These are phyloP conservation scores for Aciculoconidium aculeatum DNA, from an alignment of 805 yeast species.

Conservation along the genomic window DNA sequence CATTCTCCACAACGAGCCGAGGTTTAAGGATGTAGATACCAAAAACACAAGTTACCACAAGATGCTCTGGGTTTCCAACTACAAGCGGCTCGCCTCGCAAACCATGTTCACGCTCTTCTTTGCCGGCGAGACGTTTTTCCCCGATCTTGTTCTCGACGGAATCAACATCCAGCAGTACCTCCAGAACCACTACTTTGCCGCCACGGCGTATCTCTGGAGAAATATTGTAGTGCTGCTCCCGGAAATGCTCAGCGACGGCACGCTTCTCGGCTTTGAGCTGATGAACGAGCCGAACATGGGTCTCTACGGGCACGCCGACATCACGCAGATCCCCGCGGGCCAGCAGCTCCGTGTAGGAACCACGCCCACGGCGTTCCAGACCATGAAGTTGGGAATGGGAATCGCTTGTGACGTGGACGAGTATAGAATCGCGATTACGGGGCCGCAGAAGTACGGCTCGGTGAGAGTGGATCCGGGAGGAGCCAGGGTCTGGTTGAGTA, in stretches of 20 bases:
- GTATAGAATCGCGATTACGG: constrained; percentile 67
- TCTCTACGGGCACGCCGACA: constrained; percentile 54
- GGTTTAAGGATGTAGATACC: constrained; percentile 28
- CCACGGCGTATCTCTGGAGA: constrained; percentile 40
- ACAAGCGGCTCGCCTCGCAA: constrained; percentile 64
- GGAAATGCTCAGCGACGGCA: constrained; percentile 34
- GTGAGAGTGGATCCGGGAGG: constrained; percentile 62
- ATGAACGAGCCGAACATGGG: constrained; percentile 86
- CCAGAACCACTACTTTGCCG: constrained; percentile 54
- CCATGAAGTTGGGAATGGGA: constrained; percentile 77
- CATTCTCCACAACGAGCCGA: constrained; percentile 53
- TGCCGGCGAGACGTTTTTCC: constrained; percentile 72
- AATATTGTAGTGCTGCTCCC: constrained; percentile 21
- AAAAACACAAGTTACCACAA: constrained; percentile 68
- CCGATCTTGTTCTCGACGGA: constrained; percentile 66
- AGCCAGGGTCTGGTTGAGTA: constrained; percentile 58
- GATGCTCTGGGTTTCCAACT: constrained; percentile 93
- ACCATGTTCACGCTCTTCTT: constrained; percentile 85
- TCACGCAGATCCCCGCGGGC: constrained; percentile 48
- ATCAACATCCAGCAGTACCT: constrained; percentile 72
- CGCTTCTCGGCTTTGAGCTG: constrained; percentile 75
- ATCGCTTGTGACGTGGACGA: constrained; percentile 58
- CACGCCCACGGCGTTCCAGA: constrained; percentile 75
- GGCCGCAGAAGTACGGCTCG: constrained; percentile 64
- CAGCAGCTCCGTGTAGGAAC: constrained; percentile 73